phyloP scores from a whole-genome alignment of 306 rosid species.

The Sophora flavescens region DNA sequence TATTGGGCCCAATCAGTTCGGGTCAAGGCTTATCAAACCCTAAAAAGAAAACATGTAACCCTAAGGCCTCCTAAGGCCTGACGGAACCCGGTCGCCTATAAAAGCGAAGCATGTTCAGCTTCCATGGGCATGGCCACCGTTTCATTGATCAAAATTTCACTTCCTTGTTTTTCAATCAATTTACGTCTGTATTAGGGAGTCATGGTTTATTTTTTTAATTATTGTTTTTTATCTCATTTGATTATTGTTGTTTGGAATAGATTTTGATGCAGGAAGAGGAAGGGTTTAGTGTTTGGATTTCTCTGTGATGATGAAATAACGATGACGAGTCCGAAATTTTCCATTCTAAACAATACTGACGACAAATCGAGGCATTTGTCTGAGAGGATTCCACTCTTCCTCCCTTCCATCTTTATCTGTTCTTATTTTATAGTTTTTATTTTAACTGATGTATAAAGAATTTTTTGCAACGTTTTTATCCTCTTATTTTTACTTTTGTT shows the following conservation, averaged over 20 bases:
- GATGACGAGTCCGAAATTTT: constrained; percentile 93
- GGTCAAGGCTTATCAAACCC: constrained; percentile 2
- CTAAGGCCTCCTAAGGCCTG: constrained; percentile 6
- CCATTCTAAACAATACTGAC: constrained; percentile 72
- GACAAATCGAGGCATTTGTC: constrained; percentile 97
- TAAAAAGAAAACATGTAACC: constrained; percentile 16
- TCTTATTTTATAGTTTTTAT: background rate
- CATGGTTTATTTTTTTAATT: background rate
- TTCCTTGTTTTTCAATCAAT: background rate
- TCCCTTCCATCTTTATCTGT: background rate
- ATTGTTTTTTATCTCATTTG: background rate
- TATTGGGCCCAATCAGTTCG: constrained; percentile 6
- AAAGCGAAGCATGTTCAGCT: background rate
- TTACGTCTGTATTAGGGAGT: background rate
- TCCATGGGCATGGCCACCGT: background rate
- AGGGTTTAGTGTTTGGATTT: constrained; percentile 38
- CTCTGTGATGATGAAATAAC: constrained; percentile 72
- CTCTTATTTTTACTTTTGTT: background rate
- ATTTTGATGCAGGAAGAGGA: background rate
- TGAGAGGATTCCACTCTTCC: constrained; percentile 62
- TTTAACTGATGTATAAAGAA: background rate
- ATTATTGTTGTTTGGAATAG: background rate
- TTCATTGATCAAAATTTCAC: background rate
- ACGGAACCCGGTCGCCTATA: constrained; percentile 38
- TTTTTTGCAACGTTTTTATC: background rate